A percentile compares a stretch with the other conserved stretches of the same genome.
Conservation (phyloP, 78 protist species). For the Dictyostelium citrinum region DNA sequence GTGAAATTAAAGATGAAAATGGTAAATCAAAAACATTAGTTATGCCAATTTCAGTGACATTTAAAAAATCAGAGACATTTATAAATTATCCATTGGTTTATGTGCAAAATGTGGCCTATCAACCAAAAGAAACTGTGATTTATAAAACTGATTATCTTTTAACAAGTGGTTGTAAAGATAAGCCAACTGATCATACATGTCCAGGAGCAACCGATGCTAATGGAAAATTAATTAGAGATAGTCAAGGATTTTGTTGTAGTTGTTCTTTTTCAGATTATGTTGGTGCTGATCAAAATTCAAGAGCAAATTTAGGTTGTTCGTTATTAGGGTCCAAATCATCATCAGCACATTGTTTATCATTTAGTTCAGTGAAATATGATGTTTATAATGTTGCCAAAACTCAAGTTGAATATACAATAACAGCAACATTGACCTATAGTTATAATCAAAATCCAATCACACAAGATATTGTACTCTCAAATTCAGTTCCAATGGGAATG, state of each 20-base stretch:
- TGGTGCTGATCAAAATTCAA: neutral
- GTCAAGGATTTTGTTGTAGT: constrained; percentile 66
- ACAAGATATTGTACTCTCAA: neutral
- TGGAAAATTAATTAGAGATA: constrained; percentile 8
- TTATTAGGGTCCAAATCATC: neutral
- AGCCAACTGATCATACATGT: constrained; percentile 13
- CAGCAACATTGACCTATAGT: neutral
- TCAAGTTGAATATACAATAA: neutral
- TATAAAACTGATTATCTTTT: constrained; percentile 22
- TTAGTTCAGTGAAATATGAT: neutral
- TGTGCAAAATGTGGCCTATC: neutral
- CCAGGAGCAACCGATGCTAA: neutral
- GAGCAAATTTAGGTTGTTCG: constrained; percentile 16
- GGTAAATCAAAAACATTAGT: neutral
- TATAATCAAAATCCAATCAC: neutral
- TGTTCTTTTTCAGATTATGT: constrained; percentile 12
- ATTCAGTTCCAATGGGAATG: neutral
- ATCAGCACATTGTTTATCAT: constrained; percentile 14
- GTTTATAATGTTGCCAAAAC: neutral
- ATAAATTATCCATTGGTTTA: neutral
- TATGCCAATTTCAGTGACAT: neutral
- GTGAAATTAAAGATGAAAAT: neutral
- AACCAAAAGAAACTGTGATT: neutral
- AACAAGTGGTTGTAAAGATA: constrained; percentile 2
- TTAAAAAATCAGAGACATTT: neutral